A percentile compares a stretch with the other conserved stretches of the same genome.
These are phyloP conservation scores for Cryptosporidium canis DNA, from an alignment of 169 alveolate genomes.

Conservation along the genomic window DNA sequence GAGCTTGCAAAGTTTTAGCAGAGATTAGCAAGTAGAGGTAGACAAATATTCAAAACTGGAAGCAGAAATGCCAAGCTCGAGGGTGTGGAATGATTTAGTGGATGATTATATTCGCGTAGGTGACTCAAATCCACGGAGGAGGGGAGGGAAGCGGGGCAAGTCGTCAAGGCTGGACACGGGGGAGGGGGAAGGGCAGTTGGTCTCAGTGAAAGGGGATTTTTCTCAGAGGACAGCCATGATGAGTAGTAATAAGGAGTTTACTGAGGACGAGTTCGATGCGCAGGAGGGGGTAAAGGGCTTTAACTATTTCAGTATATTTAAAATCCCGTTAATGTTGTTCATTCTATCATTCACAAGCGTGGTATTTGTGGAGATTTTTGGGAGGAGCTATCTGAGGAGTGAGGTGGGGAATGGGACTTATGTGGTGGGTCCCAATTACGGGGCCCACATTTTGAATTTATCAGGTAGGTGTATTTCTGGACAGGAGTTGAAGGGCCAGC, in stretches of 20 bases:
- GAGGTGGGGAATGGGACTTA: background rate
- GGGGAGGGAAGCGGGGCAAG: background rate
- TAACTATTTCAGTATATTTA: background rate
- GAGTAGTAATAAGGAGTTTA: background rate
- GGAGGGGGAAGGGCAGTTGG: background rate
- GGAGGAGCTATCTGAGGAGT: background rate
- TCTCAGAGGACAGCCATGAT: background rate
- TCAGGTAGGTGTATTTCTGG: slow-evolving; percentile 27
- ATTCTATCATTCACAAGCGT: slow-evolving; percentile 15
- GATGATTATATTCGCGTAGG: background rate
- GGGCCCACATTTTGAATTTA: background rate
- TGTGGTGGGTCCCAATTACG: background rate
- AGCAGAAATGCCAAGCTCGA: no score
- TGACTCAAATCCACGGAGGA: background rate
- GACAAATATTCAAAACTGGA: no score
- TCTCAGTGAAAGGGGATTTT: background rate
- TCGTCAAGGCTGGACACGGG: background rate
- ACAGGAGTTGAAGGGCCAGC: background rate
- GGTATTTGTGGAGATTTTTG: slow-evolving; percentile 6
- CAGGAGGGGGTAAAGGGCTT: background rate
- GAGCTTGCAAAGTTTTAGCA: no score
- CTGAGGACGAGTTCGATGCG: background rate
- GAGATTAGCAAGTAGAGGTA: no score
- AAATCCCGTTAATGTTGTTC: slow-evolving; percentile 21
- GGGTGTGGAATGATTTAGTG: no score